Evolutionary conservation across 1,284 basidiomycete species (phyloP), one percentile per base, ranked within the genome.

Genomic region (Sanghuangporus sanghuang): DNA sequence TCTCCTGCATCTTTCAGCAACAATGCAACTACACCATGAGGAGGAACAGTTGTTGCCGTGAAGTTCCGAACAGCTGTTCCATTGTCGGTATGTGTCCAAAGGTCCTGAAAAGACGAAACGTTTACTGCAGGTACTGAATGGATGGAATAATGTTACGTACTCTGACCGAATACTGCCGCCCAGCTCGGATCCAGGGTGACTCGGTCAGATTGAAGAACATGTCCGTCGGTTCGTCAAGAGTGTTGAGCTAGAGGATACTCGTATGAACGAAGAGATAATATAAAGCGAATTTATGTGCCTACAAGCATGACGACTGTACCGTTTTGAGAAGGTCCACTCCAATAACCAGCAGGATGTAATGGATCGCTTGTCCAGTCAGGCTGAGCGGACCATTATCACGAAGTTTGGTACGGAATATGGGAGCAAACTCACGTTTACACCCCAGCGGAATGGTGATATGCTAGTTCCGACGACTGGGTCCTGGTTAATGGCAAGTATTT

Each of bases 21-120:
- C 16, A 90, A 69, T n/a, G 86, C 87, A 35, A 85, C 81, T 18
- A 89, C 86, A 2, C 88, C 88, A 67, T 89, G 88, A 7, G 86
- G 69, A 2, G 86, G 86, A 8, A 90, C 85, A n/a, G 72, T 74
- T 7, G 75, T 66, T 2, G 79, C 83, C 1, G 85, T 90, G 65
- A 87, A 79, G 72, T 82, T 86, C 23, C 88, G 79, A 11, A 85
- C 76, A 1, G 83, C 84, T 0, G 84, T 89, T 6, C 86, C 86
- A 69, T 88, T 89, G 68, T 85, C 75, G 6, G 85, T 86, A 70
- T 89, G 86, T 7, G 82, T 70, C 86, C 87, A 89, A 0, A 88
- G 76, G 67, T 89, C 86, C 86, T 88, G 66, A 11, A 35, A 14
- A n/a, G 11, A 9, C 21, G 9, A 36, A 21, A 12, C 12, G 32